Base-by-base conservation (phyloP, 106 monocot genomes). In the Apostasia ramifera region DNA sequence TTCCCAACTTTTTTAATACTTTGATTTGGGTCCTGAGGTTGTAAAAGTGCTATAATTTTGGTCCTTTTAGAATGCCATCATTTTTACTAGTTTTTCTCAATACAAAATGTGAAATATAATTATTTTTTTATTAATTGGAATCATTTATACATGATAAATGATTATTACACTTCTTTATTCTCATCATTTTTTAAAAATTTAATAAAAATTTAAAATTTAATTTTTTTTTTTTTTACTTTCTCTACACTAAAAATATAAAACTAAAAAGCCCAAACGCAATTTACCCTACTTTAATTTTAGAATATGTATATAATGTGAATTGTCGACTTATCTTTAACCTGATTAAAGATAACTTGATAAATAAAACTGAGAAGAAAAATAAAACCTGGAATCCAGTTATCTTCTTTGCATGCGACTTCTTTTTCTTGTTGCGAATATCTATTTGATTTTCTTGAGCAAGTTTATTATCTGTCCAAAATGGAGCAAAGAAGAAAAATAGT, bases 331-430 rank as follows among this genome's bases (percentile, higher is more conserved):
- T 2, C 9, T 40, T 1, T 3, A 41, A 51, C 3, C 38, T 52
- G 53, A n/a, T 53, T 11, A 1, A 40, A 11, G 2, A 10, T 40
- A 15, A 13, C 13, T 53, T 53, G 3, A 44, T 55, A 51, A 72
- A 44, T 8, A 57, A 59, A 61, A 69, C 12, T 40, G 42, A 59
- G 0, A 11, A 66, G 52, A 4, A 40, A 44, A 61, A n/a, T 84
- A 26, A 26, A 26, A 92, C 97, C 89, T 97, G 92, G 70, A 98
- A 87, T 3, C 97, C 97, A 10, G 92, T 98, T 47, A 98, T 90
- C 58, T 98, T 93, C 69, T 98, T 98, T 13, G 85, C 77, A 75
- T 77, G 72, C 4, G 84, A 78, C 69, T 87, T 98, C 70, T 70
- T 79, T 69, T 85, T 97, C 70, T 97, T 97, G 75, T 67, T 81